A percentile compares a stretch with the other conserved stretches of the same genome.
These are phyloP conservation scores for Fusarium odoratissimum DNA, from an alignment of 2,329 filamentous ascomycete genomes.

Conservation along the genomic window DNA sequence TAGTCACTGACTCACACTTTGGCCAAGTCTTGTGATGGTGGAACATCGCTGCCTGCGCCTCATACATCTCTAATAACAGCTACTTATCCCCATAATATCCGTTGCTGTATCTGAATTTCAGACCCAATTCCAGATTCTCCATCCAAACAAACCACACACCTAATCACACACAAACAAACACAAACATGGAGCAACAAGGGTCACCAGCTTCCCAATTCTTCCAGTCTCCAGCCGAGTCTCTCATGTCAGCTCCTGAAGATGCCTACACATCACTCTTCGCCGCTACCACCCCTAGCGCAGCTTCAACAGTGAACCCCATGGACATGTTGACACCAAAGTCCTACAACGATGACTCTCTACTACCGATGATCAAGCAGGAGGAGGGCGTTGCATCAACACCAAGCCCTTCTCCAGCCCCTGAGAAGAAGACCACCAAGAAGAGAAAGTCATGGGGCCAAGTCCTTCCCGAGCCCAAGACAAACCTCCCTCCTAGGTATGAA, in stretches of 20 bases:
- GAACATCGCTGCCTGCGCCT: constrained; percentile 30
- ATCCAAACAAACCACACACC: neutral
- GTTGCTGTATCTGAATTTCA: constrained; percentile 14
- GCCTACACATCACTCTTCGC: constrained; percentile 62
- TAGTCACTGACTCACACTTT: constrained; percentile 43
- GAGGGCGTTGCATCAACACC: constrained; percentile 36
- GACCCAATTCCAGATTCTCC: constrained; percentile 4
- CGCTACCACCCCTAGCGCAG: constrained; percentile 47
- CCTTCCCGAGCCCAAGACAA: constrained; percentile 95
- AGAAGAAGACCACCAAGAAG: constrained; percentile 88
- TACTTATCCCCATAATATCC: constrained; percentile 14
- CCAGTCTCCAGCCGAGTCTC: constrained; percentile 65
- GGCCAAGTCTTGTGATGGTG: constrained; percentile 33
- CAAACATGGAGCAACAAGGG: constrained; percentile 55
- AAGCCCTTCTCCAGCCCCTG: constrained; percentile 41
- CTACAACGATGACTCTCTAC: constrained; percentile 45
- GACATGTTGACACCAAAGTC: constrained; percentile 64
- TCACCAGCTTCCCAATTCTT: constrained; percentile 64
- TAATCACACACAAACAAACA: constrained; percentile 25
- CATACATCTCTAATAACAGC: constrained; percentile 5
- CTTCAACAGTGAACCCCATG: constrained; percentile 56
- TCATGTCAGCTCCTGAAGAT: constrained; percentile 63
- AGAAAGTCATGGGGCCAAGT: constrained; percentile 99
- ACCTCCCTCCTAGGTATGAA: constrained; percentile 85
- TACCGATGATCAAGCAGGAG: constrained; percentile 28